Evolutionary conservation across 306 rosid species (phyloP).

Genomic region (Ormosia semicastrata): DNA sequence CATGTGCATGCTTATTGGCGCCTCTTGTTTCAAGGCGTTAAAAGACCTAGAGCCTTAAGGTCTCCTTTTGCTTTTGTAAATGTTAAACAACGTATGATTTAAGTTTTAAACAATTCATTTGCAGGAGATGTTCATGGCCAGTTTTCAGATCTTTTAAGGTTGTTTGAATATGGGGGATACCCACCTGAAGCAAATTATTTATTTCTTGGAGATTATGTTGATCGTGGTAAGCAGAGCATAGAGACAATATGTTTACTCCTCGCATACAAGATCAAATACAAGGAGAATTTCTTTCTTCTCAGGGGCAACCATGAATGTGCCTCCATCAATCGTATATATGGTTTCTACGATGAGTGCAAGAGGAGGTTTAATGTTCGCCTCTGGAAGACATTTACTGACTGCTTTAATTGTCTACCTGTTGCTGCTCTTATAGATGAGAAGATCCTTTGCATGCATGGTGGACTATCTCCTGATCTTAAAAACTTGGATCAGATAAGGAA

Average conservation of each 20-base stretch:
- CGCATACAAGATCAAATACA: constrained; percentile 80
- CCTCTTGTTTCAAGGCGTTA: neutral
- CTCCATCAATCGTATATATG: constrained; percentile 82
- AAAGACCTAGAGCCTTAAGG: neutral
- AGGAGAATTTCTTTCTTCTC: constrained; percentile 84
- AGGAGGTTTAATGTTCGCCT: constrained; percentile 78
- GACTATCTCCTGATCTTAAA: constrained; percentile 74
- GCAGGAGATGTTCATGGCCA: constrained; percentile 88
- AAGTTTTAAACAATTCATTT: constrained; percentile 23
- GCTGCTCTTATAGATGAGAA: constrained; percentile 85
- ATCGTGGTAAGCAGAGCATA: constrained; percentile 85
- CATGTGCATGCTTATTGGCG: neutral
- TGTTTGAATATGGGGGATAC: constrained; percentile 82
- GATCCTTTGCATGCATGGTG: constrained; percentile 92
- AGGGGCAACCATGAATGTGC: constrained; percentile 92
- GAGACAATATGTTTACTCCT: constrained; percentile 85
- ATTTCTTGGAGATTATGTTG: constrained; percentile 86
- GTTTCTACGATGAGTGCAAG: constrained; percentile 88
- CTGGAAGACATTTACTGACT: constrained; percentile 83
- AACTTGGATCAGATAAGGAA: constrained; percentile 71
- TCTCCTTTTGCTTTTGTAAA: neutral
- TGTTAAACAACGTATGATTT: neutral
- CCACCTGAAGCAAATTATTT: constrained; percentile 86
- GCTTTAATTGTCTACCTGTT: constrained; percentile 78
- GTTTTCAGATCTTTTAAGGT: constrained; percentile 72